phyloP scores from a whole-genome alignment of 192 early-diverging fungal genomes.

The Jimgerdemannia lactiflua region DNA sequence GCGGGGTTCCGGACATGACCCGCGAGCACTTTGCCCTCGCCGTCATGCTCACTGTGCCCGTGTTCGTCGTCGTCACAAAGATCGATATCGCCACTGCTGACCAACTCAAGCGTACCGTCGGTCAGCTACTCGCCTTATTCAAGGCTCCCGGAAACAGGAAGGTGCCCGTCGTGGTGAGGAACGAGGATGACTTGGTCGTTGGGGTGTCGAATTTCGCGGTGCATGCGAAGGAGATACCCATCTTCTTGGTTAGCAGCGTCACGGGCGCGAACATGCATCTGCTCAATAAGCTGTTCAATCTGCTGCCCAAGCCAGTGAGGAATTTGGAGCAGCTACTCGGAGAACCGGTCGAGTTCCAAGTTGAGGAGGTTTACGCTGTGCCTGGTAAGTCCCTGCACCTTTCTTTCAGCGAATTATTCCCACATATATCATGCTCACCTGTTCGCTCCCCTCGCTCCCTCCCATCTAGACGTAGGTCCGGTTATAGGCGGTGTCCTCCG shows the following conservation, averaged over 20 bases:
- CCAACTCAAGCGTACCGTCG: constrained; percentile 41
- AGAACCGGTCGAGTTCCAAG: constrained; percentile 65
- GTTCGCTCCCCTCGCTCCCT: constrained; percentile 9
- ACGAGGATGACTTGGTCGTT: constrained; percentile 35
- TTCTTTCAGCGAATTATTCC: constrained; percentile 43
- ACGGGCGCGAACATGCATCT: constrained; percentile 69
- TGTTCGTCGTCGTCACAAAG: constrained; percentile 86
- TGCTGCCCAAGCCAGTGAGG: constrained; percentile 61
- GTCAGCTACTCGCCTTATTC: constrained; percentile 44
- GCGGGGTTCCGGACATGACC: constrained; percentile 61
- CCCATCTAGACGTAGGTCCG: constrained; percentile 48
- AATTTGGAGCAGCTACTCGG: constrained; percentile 29
- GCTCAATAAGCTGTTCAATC: constrained; percentile 63
- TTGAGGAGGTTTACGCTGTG: constrained; percentile 78
- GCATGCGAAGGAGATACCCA: constrained; percentile 63
- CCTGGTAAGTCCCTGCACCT: constrained; percentile 49
- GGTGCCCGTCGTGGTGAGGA: constrained; percentile 37
- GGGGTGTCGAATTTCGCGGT: constrained; percentile 32
- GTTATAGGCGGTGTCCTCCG: constrained; percentile 64
- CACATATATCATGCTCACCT: constrained; percentile 20
- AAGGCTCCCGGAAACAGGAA: constrained; percentile 38
- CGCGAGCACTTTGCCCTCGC: constrained; percentile 80
- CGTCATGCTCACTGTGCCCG: constrained; percentile 74
- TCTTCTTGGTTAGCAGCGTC: constrained; percentile 84
- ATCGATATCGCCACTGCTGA: constrained; percentile 66